Base-by-base conservation (phyloP, 768 basidiomycete genomes). In the Kwoniella bestiolae region DNA sequence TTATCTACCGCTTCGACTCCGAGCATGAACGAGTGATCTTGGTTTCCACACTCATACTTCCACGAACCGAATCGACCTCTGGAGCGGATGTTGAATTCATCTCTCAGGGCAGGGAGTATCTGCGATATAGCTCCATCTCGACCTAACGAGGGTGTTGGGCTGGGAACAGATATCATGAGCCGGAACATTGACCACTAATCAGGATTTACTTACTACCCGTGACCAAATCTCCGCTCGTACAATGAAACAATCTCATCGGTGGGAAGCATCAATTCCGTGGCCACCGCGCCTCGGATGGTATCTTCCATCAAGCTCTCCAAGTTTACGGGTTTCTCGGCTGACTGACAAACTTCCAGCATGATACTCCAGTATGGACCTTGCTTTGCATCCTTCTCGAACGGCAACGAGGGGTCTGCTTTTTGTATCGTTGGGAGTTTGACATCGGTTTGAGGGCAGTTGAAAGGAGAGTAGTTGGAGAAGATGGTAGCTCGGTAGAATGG, bases 401-500 rank as follows among this genome's bases (percentile, higher is more conserved):
- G 63, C 26, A 79, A 63, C 2, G 62, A 64, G 1, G 80, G 76
- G 65, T 81, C 78, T 56, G 81, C 81, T 16, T 69, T 72, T 61
- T 79, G 82, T 18, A 82, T 35, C 2, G 82, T 83, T 47, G 72
- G 69, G 14, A 82, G 74, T 65, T 63, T 61, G 56, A 56, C 73
- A 57, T 35, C 35, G 52, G 52, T 60, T 60, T 25, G 63, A 62
- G 79, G 80, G 67, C 64, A 57, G 73, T 83, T 83, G 77, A 75
- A 73, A 9, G 80, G 80, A 5, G 81, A 81, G 68, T 83, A 83
- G 76, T 82, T 82, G 64, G 79, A 80, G 71, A 83, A 83, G 64
- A 83, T 81, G 56, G 82, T 83, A 14, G 79, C 79, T 35, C 82
- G 76, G 73, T 83, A 83, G 77, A 82, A 83, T 16, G 82, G 82